phyloP scores from a whole-genome alignment of 2,329 filamentous ascomycete species.

The Cercospora berteroae region DNA sequence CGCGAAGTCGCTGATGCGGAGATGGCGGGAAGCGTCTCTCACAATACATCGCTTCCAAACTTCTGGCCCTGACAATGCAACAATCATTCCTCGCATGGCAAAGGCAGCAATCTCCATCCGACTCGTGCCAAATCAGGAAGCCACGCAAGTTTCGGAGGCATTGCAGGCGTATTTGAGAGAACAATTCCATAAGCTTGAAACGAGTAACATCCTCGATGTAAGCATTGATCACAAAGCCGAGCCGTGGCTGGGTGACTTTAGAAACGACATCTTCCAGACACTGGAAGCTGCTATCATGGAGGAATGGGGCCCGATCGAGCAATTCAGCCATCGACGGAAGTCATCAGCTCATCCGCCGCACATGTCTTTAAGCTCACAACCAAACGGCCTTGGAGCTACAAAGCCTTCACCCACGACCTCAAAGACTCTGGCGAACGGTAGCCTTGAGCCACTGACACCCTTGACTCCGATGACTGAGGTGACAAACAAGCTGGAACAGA shows the following conservation, averaged over 20 bases:
- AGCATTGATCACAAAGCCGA: conserved; percentile 86
- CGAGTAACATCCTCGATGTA: conserved; percentile 76
- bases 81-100: conserved; percentile 85
- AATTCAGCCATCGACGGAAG: conserved; percentile 20
- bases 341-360: conserved; percentile 22
- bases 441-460: conserved; percentile 30
- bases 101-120: conserved; percentile 86
- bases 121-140: conserved; percentile 88
- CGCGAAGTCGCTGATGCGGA: conserved; percentile 81
- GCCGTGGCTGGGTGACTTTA: conserved; percentile 66
- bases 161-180: conserved; percentile 66
- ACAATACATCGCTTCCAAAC: conserved; percentile 93
- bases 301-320: conserved; percentile 68
- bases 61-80: conserved; percentile 82
- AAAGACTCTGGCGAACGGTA: conserved; percentile 13
- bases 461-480: conserved; percentile 31
- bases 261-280: conserved; percentile 85
- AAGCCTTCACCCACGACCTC: conserved; percentile 52
- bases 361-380: conserved; percentile 9
- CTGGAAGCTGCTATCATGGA: conserved; percentile 81
- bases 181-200: conserved; percentile 72
- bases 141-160: conserved; percentile 68
- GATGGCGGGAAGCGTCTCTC: conserved; percentile 92
- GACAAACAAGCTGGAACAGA: conserved; percentile 26
- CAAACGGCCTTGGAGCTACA: conserved; percentile 23